Evolutionary conservation across 2,329 filamentous ascomycete genomes (phyloP), one percentile per base, ranked within the genome.

Genomic region (Tolypocladium sp.): DNA sequence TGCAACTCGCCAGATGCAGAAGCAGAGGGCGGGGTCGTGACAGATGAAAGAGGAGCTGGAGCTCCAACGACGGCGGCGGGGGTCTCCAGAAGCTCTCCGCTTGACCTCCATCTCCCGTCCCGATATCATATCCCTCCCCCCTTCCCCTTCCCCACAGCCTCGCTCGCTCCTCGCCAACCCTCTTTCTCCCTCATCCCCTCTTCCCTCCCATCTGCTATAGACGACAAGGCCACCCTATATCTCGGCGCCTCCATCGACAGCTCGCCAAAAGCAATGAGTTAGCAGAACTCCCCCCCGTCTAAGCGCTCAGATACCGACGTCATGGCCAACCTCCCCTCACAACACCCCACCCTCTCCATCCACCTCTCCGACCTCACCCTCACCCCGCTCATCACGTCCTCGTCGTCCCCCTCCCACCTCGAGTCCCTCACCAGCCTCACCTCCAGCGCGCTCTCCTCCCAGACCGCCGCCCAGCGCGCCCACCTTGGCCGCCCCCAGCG

Each of bases 331-430:
- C 71, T 75, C 56, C 79, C 79, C 56, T 73, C 74, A 12, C 76
- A 82, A 64, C 76, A 81, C 69, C 80, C 81, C 41, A 70, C 73
- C 60, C 76, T 84, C 57, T 75, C 79, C 64, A 75, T 84, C 62
- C 81, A 84, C 74, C 78, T 86, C 60, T 77, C 81, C 63, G 83
- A 86, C 75, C 73, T 77, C 60, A 73, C 79, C 61, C 77, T 83
- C 63, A 82, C 80, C 5, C 82, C 83, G 38, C 77, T 87, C 63
- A 77, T 86, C 67, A 81, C 80, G 25, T 82, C 80, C 35, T 77
- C 80, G 59, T 73, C 71, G 57, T 74, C 74, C 27, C 70, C 71
- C 57, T 69, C 71, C 8, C 76, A 78, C 58, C 75, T 78, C 60
- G 74, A 78, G 57, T 75, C 81, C n/a, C 77, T 87, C 57, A 77